Evolutionary conservation across 2,329 filamentous ascomycete species (phyloP), one percentile per base, ranked within the genome.

Genomic region (Nothopassalora personata): DNA sequence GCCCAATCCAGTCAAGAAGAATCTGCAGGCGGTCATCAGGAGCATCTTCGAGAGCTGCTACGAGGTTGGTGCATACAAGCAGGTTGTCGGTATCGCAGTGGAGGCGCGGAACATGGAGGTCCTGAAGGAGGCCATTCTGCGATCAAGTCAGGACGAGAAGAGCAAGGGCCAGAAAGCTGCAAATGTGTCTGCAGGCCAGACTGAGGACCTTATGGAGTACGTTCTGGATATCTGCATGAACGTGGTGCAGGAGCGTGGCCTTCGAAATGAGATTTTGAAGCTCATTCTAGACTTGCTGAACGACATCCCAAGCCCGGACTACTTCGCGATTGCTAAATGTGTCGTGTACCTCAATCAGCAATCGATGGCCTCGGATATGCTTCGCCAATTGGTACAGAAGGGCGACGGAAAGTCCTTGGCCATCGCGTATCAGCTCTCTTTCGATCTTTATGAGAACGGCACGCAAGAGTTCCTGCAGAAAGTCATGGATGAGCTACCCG

Each of bases 381-480:
- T 99, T 46, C 84, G 84, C 54, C 87, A 90, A 66, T 82, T 99
- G 23, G 87, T 97, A 9, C 82, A 88, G 61, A 89, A 89, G 64
- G 90, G 86, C 5, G 90, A 96, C 66, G 81, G 86, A 53, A 86
- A 86, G 60, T 91, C 91, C 0, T 84, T 90, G 15, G 89, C 92
- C 19, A 88, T 90, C 53, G 94, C 94, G 18, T 99, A 97, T 74
- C 94, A 99, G 73, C 96, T 99, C 58, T 94, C 93, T 1, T 99
- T 99, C 70, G 94, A 99, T 70, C 82, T 99, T 5, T 97, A 97
- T 75, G 94, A 99, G 77, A 99, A 99, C 71, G 94, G 94, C 66
- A 97, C 94, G 0, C 94, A 99, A 70, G 94, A 97, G 72, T 99
- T 99, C 69, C 77, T 99, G 27, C 86, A 87, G 66, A 97, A 94